Conservation (phyloP, 2,329 filamentous ascomycete species). For the Stenocarpella maydis region DNA sequence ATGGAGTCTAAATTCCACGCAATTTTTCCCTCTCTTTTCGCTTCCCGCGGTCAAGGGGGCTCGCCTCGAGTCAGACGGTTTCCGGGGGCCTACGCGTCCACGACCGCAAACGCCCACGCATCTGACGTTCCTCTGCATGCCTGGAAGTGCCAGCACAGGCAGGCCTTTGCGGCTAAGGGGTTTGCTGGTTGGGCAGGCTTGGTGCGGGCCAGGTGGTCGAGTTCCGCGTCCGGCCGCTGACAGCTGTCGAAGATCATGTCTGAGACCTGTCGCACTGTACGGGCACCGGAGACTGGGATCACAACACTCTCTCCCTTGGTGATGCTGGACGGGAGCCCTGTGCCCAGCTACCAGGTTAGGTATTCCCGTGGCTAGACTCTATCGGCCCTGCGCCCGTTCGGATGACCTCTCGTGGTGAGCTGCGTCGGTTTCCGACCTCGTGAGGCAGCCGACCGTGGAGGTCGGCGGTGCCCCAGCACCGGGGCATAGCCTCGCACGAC, state of each 20-base stretch:
- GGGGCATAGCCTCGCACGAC: background rate
- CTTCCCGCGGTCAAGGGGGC: background rate
- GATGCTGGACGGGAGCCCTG: background rate
- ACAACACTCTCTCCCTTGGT: background rate
- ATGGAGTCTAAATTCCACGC: background rate
- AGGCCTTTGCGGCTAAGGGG: no score
- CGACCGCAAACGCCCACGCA: background rate
- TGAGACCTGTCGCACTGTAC: slow-evolving; percentile 22
- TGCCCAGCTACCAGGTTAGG: background rate
- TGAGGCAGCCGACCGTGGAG: background rate
- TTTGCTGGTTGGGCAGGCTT: background rate
- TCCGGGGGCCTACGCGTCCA: slow-evolving; percentile 8
- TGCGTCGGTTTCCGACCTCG: background rate
- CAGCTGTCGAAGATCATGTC: slow-evolving; percentile 25
- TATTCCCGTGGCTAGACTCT: background rate
- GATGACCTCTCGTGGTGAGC: background rate
- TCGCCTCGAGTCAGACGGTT: background rate
- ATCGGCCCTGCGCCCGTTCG: background rate
- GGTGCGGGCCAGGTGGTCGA: background rate
- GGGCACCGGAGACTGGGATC: slow-evolving; percentile 5
- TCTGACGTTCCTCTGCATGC: background rate
- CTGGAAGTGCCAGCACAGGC: background rate
- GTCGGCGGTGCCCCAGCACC: background rate
- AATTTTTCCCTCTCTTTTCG: background rate
- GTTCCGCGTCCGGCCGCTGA: background rate